These are phyloP conservation scores for Microdochium paspali DNA, from an alignment of 2,329 filamentous ascomycete genomes.

Conservation along the genomic window DNA sequence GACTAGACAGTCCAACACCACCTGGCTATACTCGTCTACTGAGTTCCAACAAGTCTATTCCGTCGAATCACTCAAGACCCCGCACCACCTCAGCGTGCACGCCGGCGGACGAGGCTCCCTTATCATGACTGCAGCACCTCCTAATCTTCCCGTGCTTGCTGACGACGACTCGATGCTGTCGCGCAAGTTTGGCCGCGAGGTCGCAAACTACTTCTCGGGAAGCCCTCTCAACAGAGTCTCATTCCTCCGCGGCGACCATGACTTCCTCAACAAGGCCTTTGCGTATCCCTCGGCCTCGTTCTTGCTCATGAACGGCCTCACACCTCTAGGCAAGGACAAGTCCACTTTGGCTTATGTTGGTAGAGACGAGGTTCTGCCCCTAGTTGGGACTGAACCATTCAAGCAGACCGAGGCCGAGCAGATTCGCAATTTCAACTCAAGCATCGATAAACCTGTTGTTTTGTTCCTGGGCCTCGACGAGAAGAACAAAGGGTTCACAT, in stretches of 20 bases:
- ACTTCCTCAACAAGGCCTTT: constrained; percentile 62
- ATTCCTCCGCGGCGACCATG: constrained; percentile 62
- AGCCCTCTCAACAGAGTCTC: constrained; percentile 70
- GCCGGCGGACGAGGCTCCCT: not conserved
- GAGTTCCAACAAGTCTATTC: too few species aligned
- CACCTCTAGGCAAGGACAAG: constrained; percentile 57
- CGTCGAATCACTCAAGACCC: too few species aligned
- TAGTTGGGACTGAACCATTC: constrained; percentile 68
- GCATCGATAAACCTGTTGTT: constrained; percentile 56
- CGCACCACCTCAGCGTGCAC: too few species aligned
- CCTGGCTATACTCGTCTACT: too few species aligned
- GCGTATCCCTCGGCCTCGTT: constrained; percentile 59
- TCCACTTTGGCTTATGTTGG: constrained; percentile 58
- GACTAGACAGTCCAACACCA: too few species aligned
- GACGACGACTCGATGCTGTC: constrained; percentile 58
- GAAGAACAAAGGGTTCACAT: constrained; percentile 39
- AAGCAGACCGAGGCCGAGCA: constrained; percentile 61
- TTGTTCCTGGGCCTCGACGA: constrained; percentile 84
- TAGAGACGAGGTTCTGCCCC: constrained; percentile 56
- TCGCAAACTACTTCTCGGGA: constrained; percentile 78
- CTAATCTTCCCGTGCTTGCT: constrained; percentile 28
- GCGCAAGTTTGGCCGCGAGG: constrained; percentile 68
- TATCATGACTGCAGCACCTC: not conserved
- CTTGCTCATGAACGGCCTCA: constrained; percentile 69
- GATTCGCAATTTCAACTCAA: constrained; percentile 66